Conservation (phyloP, 208 protist genomes). For the Trypanosoma caninum region DNA sequence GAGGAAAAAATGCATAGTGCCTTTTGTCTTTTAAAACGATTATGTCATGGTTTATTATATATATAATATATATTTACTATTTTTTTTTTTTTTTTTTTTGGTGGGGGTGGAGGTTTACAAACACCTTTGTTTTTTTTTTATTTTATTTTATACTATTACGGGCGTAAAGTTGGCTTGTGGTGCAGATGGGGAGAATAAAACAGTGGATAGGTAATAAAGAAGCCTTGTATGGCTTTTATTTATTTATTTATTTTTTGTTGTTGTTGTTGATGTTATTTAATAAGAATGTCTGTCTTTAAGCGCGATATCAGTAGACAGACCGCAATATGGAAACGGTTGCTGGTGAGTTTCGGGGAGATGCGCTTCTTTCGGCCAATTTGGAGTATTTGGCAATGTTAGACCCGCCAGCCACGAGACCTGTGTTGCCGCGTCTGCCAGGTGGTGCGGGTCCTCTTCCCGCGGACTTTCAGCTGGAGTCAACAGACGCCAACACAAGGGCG, state of each 20-base stretch:
- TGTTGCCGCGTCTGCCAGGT: constrained; percentile 13
- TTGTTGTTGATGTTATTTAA: neutral
- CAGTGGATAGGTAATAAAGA: too few species aligned
- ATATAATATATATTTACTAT: constrained; percentile 18
- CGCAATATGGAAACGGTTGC: neutral
- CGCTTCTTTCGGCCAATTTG: constrained; percentile 20
- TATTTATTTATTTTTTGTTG: neutral
- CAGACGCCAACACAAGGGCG: neutral
- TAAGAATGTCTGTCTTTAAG: neutral
- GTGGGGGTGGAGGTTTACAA: neutral
- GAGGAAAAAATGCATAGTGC: constrained; percentile 79
- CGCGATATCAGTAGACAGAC: too few species aligned
- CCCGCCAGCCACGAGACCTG: constrained; percentile 5
- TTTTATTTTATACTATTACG: too few species aligned
- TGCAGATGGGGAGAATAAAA: too few species aligned
- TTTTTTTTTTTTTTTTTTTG: constrained; percentile 21
- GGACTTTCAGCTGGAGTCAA: constrained; percentile 13
- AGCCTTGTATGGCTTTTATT: too few species aligned
- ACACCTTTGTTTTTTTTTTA: constrained; percentile 5
- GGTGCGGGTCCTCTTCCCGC: constrained; percentile 18
- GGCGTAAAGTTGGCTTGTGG: too few species aligned
- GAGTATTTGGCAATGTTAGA: constrained; percentile 22
- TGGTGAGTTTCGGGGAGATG: neutral
- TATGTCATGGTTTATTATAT: constrained; percentile 1
- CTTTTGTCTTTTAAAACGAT: constrained; percentile 76